Evolutionary conservation across 2,329 filamentous ascomycete species (phyloP).

Genomic region (Macrophomina pseudophaseolina): DNA sequence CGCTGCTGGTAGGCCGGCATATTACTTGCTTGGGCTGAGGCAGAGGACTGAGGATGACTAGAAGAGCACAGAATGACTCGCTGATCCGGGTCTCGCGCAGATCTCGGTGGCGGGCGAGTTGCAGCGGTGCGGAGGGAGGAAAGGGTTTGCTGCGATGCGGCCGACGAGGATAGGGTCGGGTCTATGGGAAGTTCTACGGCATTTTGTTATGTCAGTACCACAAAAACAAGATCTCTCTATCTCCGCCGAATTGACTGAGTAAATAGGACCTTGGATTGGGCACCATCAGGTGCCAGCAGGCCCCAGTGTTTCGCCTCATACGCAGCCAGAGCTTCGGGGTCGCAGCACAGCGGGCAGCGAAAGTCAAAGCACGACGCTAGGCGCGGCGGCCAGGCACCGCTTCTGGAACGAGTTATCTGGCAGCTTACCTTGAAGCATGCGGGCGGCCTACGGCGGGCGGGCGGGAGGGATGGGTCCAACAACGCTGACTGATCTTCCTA

Average conservation of each 20-base stretch:
- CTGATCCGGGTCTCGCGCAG: background rate
- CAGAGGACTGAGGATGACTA: constrained; percentile 2
- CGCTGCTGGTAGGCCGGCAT: constrained; percentile 28
- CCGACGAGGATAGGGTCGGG: constrained; percentile 1
- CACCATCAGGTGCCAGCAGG: constrained; percentile 24
- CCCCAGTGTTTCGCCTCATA: constrained; percentile 24
- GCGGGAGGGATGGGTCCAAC: constrained; percentile 2
- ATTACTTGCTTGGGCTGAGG: constrained; percentile 1
- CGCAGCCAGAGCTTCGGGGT: constrained; percentile 23
- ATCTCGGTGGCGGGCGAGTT: constrained; percentile 15
- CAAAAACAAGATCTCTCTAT: constrained; percentile 1
- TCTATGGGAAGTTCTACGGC: constrained; percentile 23
- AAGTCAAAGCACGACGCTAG: constrained; percentile 23
- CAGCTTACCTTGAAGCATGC: constrained; percentile 18
- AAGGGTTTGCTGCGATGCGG: constrained; percentile 3
- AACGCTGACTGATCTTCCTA: background rate
- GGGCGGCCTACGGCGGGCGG: constrained; percentile 4
- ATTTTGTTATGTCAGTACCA: constrained; percentile 26
- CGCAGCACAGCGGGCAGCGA: constrained; percentile 1
- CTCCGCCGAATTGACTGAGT: constrained; percentile 13
- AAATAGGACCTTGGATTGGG: constrained; percentile 25
- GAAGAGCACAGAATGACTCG: constrained; percentile 17
- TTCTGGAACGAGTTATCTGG: constrained; percentile 9
- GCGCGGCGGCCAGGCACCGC: constrained; percentile 22
- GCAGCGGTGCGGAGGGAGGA: background rate